Base-by-base conservation (phyloP, 768 basidiomycete genomes). In the Candolleomyces aberdarensis region DNA sequence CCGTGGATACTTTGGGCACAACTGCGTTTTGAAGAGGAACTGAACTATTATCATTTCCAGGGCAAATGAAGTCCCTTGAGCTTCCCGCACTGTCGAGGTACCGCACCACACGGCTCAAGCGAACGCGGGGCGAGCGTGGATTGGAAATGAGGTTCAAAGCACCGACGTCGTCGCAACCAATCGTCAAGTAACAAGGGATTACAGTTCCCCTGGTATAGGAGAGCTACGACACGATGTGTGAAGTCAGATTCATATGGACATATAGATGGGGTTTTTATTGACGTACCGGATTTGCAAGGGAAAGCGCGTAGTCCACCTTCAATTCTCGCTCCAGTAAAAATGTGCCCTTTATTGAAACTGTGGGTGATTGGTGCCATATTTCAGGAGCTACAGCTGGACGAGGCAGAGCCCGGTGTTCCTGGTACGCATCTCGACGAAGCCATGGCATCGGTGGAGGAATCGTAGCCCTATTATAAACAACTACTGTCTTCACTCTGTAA, bases 161-260 rank as follows among this genome's bases (percentile, higher is more conserved):
- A 7, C 67, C 63, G 14, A 46, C 22, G 51, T 74, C 66, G 4
- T 58, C 48, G 57, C 70, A 67, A 36, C 63, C 61, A 22, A 75
- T 57, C 14, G 61, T 55, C 17, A 75, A 57, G 47, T 60, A 63
- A 48, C 69, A 71, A 15, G 75, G 72, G 13, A 76, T 67, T 8
- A 69, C 69, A 13, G 71, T 66, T 9, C 74, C 75, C 32, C 74
- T 66, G 19, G 74, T 69, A 54, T 74, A 76, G 46, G 65, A 68
- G 17, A 72, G 61, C 72, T 71, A 17, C 9, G 3, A 40, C 17
- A 39, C 13, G 14, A 40, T 9, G 29, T n/a, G n/a, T n/a, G n/a
- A n/a, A n/a, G n/a, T 20, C 3, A 13, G 19, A 58, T 46, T 48
- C n/a, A n/a, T n/a, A n/a, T n/a, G n/a, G 47, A 5, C 31, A 40